Percentiles rank a stretch among this genome's conserved stretches.
phyloP scores from a whole-genome alignment of 1,284 basidiomycete species.

The Puccinia coronata region DNA sequence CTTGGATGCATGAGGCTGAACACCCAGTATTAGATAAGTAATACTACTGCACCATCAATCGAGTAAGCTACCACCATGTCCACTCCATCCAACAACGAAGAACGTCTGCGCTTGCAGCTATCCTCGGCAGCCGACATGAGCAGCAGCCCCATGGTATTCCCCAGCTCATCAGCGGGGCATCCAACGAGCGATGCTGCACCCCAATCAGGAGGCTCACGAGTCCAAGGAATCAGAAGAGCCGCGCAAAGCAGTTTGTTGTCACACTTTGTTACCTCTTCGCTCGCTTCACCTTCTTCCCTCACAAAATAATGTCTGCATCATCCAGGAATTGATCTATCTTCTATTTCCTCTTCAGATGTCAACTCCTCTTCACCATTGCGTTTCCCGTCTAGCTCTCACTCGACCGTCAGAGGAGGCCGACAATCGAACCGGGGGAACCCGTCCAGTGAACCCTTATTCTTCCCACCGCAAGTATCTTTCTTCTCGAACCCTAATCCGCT shows the following conservation, averaged over 20 bases:
- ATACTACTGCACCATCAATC: not conserved
- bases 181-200: conserved; percentile 32
- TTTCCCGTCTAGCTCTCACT: conserved; percentile 40
- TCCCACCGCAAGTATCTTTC: conserved; percentile 43
- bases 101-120: conserved; percentile 4
- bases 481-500: not conserved
- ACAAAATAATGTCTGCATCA: too few species aligned
- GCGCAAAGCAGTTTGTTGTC: conserved; percentile 6
- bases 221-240: conserved; percentile 22
- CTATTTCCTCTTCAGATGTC: conserved; percentile 2
- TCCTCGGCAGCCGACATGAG: conserved; percentile 15
- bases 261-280: not conserved
- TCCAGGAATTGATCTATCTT: too few species aligned
- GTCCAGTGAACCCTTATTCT: conserved; percentile 50
- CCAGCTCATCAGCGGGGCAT: conserved; percentile 42
- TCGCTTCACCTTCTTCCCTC: too few species aligned
- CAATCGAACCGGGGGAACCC: conserved; percentile 8
- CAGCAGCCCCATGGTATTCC: conserved; percentile 46
- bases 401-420: conserved; percentile 2
- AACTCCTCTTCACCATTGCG: conserved; percentile 31
- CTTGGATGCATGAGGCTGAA: too few species aligned
- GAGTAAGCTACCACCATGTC: conserved; percentile 20
- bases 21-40: not conserved
- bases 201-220: conserved; percentile 18
- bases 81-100: conserved; percentile 25